These are phyloP conservation scores for Uronychia setigera DNA, from an alignment of 73 alveolate species.

Conservation along the genomic window DNA sequence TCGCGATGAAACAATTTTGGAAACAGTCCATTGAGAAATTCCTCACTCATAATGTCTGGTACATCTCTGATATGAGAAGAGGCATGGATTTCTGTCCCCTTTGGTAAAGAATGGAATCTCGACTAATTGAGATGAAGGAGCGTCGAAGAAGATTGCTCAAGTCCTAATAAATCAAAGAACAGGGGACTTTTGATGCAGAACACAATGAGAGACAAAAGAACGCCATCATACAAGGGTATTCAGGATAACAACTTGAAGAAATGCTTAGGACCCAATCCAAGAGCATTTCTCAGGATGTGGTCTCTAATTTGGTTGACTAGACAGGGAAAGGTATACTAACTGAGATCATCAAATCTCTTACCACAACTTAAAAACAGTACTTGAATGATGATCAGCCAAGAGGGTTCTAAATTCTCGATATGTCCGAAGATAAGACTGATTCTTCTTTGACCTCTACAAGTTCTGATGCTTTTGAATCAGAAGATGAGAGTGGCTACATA, in stretches of 20 bases:
- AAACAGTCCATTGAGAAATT: constrained; percentile 42
- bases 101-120: constrained; percentile 57
- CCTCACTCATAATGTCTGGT: constrained; percentile 60
- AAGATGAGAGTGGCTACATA: not conserved
- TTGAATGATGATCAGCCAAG: not conserved
- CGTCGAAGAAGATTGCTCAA: constrained; percentile 37
- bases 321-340: constrained; percentile 73
- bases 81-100: constrained; percentile 22
- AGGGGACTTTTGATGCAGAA: constrained; percentile 11
- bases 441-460: not conserved
- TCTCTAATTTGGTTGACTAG: constrained; percentile 22
- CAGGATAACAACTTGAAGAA: constrained; percentile 36
- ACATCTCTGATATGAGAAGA: constrained; percentile 37
- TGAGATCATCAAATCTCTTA: constrained; percentile 72
- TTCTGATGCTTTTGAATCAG: not conserved
- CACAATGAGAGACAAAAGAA: constrained; percentile 36
- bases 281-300: constrained; percentile 47
- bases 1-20: constrained; percentile 36
- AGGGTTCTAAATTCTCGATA: not conserved
- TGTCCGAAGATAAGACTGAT: not conserved
- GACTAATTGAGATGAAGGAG: constrained; percentile 65
- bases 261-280: constrained; percentile 37
- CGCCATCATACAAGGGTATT: constrained; percentile 23
- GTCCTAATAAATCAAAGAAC: constrained; percentile 36
- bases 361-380: constrained; percentile 27